Conservation (phyloP, 2,329 filamentous ascomycete genomes). For the Zelopaecilomyces penicillatus region DNA sequence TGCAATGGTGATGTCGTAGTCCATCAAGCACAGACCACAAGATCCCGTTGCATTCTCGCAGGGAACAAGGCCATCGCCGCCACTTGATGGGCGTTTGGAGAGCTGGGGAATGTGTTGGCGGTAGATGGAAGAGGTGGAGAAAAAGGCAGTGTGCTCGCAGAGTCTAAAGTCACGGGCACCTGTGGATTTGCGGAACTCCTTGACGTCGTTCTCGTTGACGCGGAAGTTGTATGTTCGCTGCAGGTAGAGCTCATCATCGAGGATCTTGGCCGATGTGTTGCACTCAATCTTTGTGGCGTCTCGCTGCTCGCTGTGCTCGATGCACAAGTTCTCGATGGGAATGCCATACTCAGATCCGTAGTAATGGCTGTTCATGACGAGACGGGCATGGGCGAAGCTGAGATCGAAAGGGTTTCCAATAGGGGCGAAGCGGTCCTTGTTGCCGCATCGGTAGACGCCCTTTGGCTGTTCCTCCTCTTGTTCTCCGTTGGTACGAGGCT, state of each 20-base stretch:
- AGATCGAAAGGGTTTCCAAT: constrained; percentile 13
- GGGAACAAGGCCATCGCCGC: constrained; percentile 8
- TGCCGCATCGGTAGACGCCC: constrained; percentile 4
- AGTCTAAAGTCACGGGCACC: constrained; percentile 15
- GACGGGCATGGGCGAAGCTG: constrained; percentile 12
- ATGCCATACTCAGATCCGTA: constrained; percentile 14
- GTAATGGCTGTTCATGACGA: constrained; percentile 15
- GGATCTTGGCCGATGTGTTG: constrained; percentile 12
- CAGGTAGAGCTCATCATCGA: constrained; percentile 13
- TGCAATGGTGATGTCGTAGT: constrained; percentile 15
- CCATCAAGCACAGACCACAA: constrained; percentile 16
- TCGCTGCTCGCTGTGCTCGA: constrained; percentile 9
- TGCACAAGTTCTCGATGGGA: constrained; percentile 10
- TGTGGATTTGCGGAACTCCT: constrained; percentile 10
- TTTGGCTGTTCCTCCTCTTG: background rate
- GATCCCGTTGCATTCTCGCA: constrained; percentile 13
- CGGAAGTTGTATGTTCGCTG: constrained; percentile 12
- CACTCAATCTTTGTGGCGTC: constrained; percentile 9
- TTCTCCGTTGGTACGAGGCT: background rate
- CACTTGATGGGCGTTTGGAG: constrained; percentile 3
- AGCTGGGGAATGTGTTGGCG: constrained; percentile 14
- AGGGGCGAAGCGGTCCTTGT: constrained; percentile 13
- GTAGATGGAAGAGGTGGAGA: constrained; percentile 11
- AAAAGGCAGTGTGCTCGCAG: constrained; percentile 16
- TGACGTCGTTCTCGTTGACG: constrained; percentile 4